Conservation (phyloP, 176 grass and related monocot genomes). For the Paspalum notatum region DNA sequence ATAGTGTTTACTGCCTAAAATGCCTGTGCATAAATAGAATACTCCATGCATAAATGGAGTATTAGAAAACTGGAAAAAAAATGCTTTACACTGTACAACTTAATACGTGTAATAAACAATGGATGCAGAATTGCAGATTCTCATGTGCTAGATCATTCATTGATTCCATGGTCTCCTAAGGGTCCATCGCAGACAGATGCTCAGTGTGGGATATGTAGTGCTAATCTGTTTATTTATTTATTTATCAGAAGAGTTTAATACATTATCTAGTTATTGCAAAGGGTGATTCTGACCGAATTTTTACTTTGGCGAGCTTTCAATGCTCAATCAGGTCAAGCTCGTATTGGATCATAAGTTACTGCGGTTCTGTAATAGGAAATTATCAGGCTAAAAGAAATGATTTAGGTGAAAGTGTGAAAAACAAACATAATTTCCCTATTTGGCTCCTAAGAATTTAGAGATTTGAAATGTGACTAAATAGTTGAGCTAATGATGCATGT, state of each 20-base stretch:
- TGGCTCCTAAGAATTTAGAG: too few relatives aligned
- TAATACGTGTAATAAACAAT: background rate
- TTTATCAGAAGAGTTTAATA: conserved; percentile 1
- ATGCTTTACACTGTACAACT: background rate
- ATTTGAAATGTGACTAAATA: too few relatives aligned
- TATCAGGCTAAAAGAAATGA: background rate
- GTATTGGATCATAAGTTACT: background rate
- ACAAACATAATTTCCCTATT: background rate
- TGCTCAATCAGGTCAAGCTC: background rate
- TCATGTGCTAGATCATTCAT: background rate
- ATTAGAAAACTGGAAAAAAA: background rate
- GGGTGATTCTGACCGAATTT: background rate
- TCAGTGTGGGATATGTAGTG: background rate
- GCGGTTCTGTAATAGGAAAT: background rate
- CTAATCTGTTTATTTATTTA: background rate
- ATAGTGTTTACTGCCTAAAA: background rate
- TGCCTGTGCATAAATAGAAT: background rate
- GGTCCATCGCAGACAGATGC: background rate
- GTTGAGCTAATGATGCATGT: too few relatives aligned
- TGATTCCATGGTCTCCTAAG: background rate
- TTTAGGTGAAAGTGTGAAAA: background rate
- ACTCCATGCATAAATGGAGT: background rate
- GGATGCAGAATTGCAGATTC: background rate
- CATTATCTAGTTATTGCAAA: background rate
- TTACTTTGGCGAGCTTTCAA: background rate